phyloP scores from a whole-genome alignment of 2,329 filamentous ascomycete genomes.

The Didymella pomorum region DNA sequence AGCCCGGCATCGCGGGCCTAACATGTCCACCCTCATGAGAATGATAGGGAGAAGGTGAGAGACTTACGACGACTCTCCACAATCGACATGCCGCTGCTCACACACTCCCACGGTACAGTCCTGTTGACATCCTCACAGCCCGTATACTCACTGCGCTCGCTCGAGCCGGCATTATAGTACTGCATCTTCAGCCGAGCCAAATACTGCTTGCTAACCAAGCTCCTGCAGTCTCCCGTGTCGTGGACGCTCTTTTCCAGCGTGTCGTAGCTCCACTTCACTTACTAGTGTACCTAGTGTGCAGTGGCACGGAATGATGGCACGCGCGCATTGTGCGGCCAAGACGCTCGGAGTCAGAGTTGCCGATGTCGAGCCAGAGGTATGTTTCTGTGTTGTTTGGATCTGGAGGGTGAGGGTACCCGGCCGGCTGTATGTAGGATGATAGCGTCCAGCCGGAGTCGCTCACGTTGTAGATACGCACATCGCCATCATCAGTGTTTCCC shows the following conservation, averaged over 20 bases:
- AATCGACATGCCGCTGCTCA: constrained; percentile 10
- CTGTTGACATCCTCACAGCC: neutral
- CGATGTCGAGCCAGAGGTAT: constrained; percentile 5
- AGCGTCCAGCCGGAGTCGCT: neutral
- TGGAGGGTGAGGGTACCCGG: neutral
- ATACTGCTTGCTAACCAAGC: constrained; percentile 4
- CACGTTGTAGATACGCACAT: neutral
- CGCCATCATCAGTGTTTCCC: neutral
- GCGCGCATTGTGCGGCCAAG: constrained; percentile 2
- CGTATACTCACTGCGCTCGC: neutral
- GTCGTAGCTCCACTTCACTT: constrained; percentile 8
- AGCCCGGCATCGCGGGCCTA: neutral
- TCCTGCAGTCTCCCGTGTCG: constrained; percentile 10
- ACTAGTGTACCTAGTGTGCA: neutral
- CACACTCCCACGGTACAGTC: constrained; percentile 15
- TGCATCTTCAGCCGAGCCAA: neutral
- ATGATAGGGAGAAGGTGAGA: too few relatives aligned
- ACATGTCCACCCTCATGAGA: too few relatives aligned
- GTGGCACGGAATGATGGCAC: constrained; percentile 7
- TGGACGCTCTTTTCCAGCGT: constrained; percentile 5
- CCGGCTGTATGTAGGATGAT: neutral
- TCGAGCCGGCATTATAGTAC: neutral
- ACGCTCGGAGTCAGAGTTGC: neutral
- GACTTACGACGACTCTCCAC: neutral
- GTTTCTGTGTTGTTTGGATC: neutral